A percentile compares a stretch with the other conserved stretches of the same genome.
Evolutionary conservation across 2,329 filamentous ascomycete species (phyloP).

Genomic region (Parafenestella ontariensis): DNA sequence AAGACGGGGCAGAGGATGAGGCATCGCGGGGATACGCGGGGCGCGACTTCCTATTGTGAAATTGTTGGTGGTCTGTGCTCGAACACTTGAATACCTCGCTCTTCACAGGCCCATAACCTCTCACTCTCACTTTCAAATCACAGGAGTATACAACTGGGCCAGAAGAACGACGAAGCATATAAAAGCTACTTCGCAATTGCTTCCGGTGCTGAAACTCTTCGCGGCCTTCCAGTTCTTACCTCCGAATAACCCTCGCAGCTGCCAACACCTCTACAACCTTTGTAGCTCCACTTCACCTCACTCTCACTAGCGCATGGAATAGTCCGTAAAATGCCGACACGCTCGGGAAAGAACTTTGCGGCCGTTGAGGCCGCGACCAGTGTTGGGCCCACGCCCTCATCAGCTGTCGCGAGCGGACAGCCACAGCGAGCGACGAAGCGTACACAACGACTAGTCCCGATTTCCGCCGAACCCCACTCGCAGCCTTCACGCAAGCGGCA

Average conservation of each 20-base stretch:
- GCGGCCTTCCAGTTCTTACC: not conserved
- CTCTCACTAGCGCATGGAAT: not conserved
- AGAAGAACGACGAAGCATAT: not conserved
- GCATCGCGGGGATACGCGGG: conserved; percentile 5
- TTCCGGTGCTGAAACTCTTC: not conserved
- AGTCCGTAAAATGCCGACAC: not conserved
- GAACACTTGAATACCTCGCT: not conserved
- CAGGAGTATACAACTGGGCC: not conserved
- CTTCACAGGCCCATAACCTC: not conserved
- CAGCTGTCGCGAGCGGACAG: not conserved
- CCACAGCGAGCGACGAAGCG: not conserved
- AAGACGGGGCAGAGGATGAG: not conserved
- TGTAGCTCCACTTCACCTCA: not conserved
- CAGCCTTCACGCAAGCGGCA: not conserved
- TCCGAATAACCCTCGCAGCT: not conserved
- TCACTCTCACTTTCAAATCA: not conserved
- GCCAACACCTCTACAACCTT: not conserved
- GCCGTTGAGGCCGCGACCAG: not conserved
- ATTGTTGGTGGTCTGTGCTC: conserved; percentile 1
- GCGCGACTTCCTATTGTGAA: conserved; percentile 5
- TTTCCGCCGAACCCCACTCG: not conserved
- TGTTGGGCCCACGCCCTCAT: not conserved
- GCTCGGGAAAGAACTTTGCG: not conserved
- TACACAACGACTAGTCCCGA: not conserved
- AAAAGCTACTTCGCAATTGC: not conserved